Conservation (phyloP, 31 red algal species). For the Odonthalia washingtoniensis region DNA sequence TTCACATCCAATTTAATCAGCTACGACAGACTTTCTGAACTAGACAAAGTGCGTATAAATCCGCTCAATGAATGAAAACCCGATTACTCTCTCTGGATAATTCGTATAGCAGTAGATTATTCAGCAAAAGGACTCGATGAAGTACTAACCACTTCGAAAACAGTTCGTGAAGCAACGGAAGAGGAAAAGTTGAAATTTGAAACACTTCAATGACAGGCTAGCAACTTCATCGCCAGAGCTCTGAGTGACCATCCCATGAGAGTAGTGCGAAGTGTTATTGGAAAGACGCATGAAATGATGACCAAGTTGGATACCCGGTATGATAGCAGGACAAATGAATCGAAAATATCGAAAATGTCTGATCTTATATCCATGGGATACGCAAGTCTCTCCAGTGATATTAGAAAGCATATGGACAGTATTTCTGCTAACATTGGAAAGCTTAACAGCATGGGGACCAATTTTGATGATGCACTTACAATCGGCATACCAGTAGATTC, state of each 20-base stretch:
- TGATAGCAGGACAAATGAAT: background rate
- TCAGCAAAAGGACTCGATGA: background rate
- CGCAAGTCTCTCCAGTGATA: background rate
- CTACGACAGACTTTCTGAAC: no score
- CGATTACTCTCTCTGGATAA: conserved; percentile 24
- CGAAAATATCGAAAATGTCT: conserved; percentile 27
- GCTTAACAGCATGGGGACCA: background rate
- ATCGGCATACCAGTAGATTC: background rate
- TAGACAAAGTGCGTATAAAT: conserved; percentile 34
- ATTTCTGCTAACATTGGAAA: conserved; percentile 10
- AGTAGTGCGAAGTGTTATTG: conserved; percentile 15
- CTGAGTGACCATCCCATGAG: conserved; percentile 1
- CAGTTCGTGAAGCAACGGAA: background rate
- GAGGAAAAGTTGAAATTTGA: conserved; percentile 12
- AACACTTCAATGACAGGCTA: no score
- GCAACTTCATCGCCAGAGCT: conserved; percentile 8
- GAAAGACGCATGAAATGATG: conserved; percentile 22
- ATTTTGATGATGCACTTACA: background rate
- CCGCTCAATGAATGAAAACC: conserved; percentile 25
- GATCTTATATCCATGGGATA: conserved; percentile 23
- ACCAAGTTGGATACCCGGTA: background rate
- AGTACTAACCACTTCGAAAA: background rate
- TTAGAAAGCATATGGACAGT: conserved; percentile 6
- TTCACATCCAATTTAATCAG: no score
- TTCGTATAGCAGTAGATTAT: conserved; percentile 30